Evolutionary conservation across 176 grass and related monocot genomes (phyloP).

Genomic region (Dactylis glomerata): DNA sequence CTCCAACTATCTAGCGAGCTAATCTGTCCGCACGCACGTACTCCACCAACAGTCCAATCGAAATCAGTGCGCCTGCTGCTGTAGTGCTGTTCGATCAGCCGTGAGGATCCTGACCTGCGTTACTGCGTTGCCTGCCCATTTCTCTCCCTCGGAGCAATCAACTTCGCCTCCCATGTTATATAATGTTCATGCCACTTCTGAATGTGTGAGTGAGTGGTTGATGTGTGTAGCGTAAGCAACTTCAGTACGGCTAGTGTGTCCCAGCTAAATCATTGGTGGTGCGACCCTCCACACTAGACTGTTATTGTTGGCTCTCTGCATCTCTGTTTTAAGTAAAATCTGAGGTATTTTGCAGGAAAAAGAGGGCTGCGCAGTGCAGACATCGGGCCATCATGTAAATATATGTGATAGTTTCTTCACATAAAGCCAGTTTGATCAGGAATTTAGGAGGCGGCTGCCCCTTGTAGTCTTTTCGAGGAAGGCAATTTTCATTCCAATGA

Average conservation of each 20-base stretch:
- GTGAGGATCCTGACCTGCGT: too few relatives aligned
- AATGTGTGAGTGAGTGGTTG: background rate
- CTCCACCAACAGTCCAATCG: conserved; percentile 27
- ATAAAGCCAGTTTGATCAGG: background rate
- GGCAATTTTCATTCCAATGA: too few relatives aligned
- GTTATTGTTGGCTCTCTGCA: background rate
- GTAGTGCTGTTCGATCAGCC: too few relatives aligned
- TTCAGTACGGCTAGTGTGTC: background rate
- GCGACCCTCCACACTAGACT: background rate
- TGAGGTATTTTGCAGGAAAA: background rate
- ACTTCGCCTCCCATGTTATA: background rate
- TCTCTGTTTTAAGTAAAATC: background rate
- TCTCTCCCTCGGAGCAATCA: background rate
- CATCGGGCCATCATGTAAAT: background rate
- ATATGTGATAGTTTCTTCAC: background rate
- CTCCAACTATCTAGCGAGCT: conserved; percentile 2
- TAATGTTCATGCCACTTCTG: background rate
- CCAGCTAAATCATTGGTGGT: conserved; percentile 18
- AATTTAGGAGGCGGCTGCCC: too few relatives aligned
- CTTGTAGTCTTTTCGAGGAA: too few relatives aligned
- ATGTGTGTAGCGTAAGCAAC: conserved; percentile 44
- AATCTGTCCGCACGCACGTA: conserved; percentile 21
- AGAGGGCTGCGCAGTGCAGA: background rate
- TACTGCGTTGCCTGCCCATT: background rate
- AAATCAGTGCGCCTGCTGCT: background rate